Conservation (phyloP, 2,329 filamentous ascomycete genomes). For the Apiospora sp. region DNA sequence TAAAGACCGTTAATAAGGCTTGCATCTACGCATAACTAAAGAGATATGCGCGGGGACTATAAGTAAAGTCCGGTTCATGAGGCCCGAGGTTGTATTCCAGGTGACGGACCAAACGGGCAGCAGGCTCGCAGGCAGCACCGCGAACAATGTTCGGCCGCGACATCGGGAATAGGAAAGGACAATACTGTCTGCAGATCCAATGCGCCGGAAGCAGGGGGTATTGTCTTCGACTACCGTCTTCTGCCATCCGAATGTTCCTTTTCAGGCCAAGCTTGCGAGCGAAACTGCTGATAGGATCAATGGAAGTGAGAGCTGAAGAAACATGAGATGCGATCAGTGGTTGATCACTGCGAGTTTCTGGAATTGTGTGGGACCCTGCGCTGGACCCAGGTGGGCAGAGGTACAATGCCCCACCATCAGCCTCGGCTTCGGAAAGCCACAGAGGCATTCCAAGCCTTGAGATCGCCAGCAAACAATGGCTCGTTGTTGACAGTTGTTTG, state of each 20-base stretch:
- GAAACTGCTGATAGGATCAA: background rate
- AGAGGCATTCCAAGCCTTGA: background rate
- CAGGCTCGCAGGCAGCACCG: background rate
- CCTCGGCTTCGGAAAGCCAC: background rate
- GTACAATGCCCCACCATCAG: background rate
- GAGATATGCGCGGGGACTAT: background rate
- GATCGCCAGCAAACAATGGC: background rate
- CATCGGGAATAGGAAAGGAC: background rate
- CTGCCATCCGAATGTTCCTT: background rate
- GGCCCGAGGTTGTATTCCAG: background rate
- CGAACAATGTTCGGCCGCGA: background rate
- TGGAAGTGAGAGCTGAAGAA: slow-evolving; percentile 2
- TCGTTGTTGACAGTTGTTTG: background rate
- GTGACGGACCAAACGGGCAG: background rate
- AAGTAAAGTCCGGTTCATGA: background rate
- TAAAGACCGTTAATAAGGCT: background rate
- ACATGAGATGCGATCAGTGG: background rate
- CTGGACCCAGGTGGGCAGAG: background rate
- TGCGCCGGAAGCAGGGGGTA: background rate
- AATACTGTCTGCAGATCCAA: background rate
- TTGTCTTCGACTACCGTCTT: background rate
- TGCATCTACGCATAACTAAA: background rate
- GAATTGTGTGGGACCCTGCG: background rate
- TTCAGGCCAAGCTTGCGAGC: background rate
- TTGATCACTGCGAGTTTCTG: background rate